Percentiles rank a stretch among this genome's conserved stretches.
Evolutionary conservation across 139 green algal genomes (phyloP).

Genomic region (Tetraselmis chui): DNA sequence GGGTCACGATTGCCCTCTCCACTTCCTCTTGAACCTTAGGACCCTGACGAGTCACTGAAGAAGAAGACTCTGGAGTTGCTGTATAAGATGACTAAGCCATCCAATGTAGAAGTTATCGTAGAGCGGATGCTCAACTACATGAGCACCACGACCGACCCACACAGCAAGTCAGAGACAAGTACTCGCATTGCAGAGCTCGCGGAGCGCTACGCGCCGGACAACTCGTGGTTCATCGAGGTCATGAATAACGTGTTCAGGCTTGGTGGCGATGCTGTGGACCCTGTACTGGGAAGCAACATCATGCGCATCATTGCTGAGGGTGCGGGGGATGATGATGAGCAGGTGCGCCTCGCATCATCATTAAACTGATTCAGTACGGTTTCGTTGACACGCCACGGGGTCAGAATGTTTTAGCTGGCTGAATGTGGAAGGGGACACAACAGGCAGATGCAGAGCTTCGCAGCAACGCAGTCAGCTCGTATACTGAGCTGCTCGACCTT

Average conservation of each 20-base stretch:
- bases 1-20: too few species aligned
- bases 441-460: too few species aligned
- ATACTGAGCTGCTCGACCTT: too few species aligned
- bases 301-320: conserved; percentile 84
- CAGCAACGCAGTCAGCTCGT: too few species aligned
- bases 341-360: too few species aligned
- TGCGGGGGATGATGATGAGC: too few species aligned
- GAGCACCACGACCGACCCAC: conserved; percentile 50
- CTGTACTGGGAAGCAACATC: conserved; percentile 65
- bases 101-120: conserved; percentile 91
- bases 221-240: conserved; percentile 84
- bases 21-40: too few species aligned
- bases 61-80: conserved; percentile 94
- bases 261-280: conserved; percentile 70
- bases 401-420: too few species aligned
- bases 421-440: too few species aligned
- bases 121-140: conserved; percentile 89
- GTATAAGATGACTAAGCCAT: conserved; percentile 87
- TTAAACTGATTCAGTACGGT: too few species aligned
- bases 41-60: conserved; percentile 89
- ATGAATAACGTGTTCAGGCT: conserved; percentile 81
- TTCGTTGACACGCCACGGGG: too few species aligned
- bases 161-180: conserved; percentile 46
- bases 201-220: conserved; percentile 83
- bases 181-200: conserved; percentile 63